phyloP scores from a whole-genome alignment of 257 asterid genomes.

The Solanum piurae region DNA sequence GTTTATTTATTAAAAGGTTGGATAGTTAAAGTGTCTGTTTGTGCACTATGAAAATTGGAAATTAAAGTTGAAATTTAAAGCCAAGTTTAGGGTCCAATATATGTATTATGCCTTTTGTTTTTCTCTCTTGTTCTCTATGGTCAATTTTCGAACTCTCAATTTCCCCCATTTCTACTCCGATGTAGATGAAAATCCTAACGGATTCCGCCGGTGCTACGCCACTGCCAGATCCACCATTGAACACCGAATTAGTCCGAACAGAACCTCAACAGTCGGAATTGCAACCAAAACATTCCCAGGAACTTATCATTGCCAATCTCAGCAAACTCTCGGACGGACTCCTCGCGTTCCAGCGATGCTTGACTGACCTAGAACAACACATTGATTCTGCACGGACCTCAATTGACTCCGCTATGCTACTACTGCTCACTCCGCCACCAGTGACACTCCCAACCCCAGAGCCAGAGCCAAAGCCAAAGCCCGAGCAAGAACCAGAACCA shows the following conservation, averaged over 20 bases:
- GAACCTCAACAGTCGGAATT: neutral
- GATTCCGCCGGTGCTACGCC: neutral
- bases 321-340: constrained; percentile 41
- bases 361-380: constrained; percentile 46
- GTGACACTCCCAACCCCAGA: neutral
- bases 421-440: constrained; percentile 3
- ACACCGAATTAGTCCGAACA: neutral
- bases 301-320: constrained; percentile 29
- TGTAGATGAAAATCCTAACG: neutral
- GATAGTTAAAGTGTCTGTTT: too few species aligned
- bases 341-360: constrained; percentile 38
- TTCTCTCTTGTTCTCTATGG: neutral
- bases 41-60: too few species aligned
- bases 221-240: neutral
- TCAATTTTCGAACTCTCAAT: neutral
- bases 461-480: neutral
- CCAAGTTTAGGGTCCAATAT: too few species aligned
- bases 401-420: constrained; percentile 18
- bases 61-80: too few species aligned
- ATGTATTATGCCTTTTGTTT: too few species aligned
- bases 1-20: too few species aligned
- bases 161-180: neutral
- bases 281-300: constrained; percentile 12
- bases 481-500: neutral
- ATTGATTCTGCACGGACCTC: constrained; percentile 33